Evolutionary conservation across 768 basidiomycete genomes (phyloP), one percentile per base, ranked within the genome.

Genomic region (Panaeolus cyanescens): DNA sequence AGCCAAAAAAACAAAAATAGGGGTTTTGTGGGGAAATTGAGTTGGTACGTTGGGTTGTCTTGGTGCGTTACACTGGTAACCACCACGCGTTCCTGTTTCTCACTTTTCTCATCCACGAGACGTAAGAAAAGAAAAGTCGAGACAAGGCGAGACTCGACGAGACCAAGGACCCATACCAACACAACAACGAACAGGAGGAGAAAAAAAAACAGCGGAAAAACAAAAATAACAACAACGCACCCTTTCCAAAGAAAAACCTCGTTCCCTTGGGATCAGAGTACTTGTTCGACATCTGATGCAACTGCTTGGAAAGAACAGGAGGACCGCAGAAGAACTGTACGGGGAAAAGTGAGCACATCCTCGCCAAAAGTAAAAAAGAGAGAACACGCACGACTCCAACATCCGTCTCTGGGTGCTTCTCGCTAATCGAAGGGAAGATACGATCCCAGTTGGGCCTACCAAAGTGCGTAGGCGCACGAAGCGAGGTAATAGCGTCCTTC

Each of bases 391-490:
- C 89, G 72, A 96, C 94, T 56, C 95, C 95, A 58, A 93, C 87
- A 69, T 96, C 95, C 1, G 95, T 91, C 65, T 92, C 89, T 0
- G 90, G 86, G 67, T 97, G 96, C 72, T 90, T 92, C 69, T 91
- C 86, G 2, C 81, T 81, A 59, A 98, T 85, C 10, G 89, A 89
- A 32, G 77, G 69, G 75, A 91, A 92, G 13, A 89, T 85, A 42
- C 83, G 81, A 64, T 90, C 88, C 91, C 89, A 91, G 73, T 96
- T 95, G 15, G 95, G 95, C 61, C 95, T 77, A 40, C 95, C 93
- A 70, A 91, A 96, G 75, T 96, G 95, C 9, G 96, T 98, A 0
- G 96, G 96, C 0, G 96, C 90, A 20, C 94, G 85, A 10, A 97
- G 80, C 1, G 88, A 83, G 3, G 95, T 96, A 71, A 98, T 91